phyloP scores from a whole-genome alignment of 2,329 filamentous ascomycete genomes.

The Alternaria rosae region DNA sequence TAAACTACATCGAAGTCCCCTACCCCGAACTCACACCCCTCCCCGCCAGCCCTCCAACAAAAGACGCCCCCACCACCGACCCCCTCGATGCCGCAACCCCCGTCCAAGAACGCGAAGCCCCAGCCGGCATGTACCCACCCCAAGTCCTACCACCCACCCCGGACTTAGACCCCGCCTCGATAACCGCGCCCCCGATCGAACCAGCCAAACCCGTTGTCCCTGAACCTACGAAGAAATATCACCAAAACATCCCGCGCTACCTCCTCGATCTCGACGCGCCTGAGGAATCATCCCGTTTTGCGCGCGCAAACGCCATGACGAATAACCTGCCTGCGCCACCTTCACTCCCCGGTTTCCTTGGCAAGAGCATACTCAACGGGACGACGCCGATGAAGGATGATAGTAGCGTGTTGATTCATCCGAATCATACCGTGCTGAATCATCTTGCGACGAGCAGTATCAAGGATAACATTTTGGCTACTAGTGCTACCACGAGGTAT shows the following conservation, averaged over 20 bases:
- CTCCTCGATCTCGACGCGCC: slow-evolving; percentile 85
- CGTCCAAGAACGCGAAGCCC: slow-evolving; percentile 36
- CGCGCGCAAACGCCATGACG: slow-evolving; percentile 76
- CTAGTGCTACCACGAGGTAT: slow-evolving; percentile 96
- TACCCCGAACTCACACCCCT: slow-evolving; percentile 68
- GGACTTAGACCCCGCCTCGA: slow-evolving; percentile 29
- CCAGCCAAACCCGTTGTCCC: slow-evolving; percentile 37
- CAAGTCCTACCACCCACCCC: slow-evolving; percentile 55
- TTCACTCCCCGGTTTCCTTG: slow-evolving; percentile 85
- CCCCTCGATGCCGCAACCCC: slow-evolving; percentile 30
- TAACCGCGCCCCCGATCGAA: slow-evolving; percentile 35
- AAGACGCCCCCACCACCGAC: slow-evolving; percentile 13
- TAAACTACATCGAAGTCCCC: slow-evolving; percentile 97
- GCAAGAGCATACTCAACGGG: slow-evolving; percentile 93
- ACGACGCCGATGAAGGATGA: slow-evolving; percentile 95
- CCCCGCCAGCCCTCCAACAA: slow-evolving; percentile 24
- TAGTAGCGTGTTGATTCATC: slow-evolving; percentile 94
- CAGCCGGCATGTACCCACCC: slow-evolving; percentile 38
- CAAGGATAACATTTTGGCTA: slow-evolving; percentile 93
- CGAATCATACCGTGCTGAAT: slow-evolving; percentile 96
- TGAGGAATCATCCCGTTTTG: slow-evolving; percentile 78
- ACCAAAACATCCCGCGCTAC: slow-evolving; percentile 79
- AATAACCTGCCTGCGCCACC: slow-evolving; percentile 85
- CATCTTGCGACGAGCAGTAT: slow-evolving; percentile 98
- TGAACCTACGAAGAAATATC: slow-evolving; percentile 64